phyloP scores from a whole-genome alignment of 139 green algal genomes.

The Raphidocelis subcapitata region DNA sequence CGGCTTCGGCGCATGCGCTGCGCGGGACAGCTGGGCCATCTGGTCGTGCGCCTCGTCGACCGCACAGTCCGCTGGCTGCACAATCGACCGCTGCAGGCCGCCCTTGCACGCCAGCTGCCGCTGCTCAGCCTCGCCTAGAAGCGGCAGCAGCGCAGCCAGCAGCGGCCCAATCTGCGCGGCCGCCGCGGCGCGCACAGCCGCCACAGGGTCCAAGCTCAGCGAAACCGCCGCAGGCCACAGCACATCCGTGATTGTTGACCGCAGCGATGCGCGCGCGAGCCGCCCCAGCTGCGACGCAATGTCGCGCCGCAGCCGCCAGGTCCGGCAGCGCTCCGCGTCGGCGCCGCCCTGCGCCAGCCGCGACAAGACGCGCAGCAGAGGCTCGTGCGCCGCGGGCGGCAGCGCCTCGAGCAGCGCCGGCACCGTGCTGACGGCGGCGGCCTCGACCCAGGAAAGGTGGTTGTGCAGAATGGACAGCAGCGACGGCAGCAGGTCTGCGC shows the following conservation, averaged over 20 bases:
- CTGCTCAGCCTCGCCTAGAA: background rate
- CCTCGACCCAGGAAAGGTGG: constrained; percentile 24
- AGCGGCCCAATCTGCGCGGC: constrained; percentile 44
- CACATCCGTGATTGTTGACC: constrained; percentile 21
- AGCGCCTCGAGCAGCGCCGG: constrained; percentile 36
- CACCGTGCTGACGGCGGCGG: constrained; percentile 26
- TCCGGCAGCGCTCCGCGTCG: constrained; percentile 2
- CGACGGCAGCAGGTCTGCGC: constrained; percentile 26
- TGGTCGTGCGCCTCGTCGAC: background rate
- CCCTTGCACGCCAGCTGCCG: constrained; percentile 2
- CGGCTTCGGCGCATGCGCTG: constrained; percentile 3
- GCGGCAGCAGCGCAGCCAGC: constrained; percentile 5
- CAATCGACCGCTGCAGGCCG: background rate
- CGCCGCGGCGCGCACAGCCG: constrained; percentile 42
- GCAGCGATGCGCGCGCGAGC: constrained; percentile 13
- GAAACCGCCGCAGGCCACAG: constrained; percentile 43
- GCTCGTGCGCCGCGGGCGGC: constrained; percentile 18
- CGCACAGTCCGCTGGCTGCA: background rate
- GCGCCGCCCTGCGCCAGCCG: constrained; percentile 1
- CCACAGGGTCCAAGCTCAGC: constrained; percentile 50
- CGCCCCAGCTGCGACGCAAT: constrained; percentile 35
- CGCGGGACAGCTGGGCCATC: constrained; percentile 10
- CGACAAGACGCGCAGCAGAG: constrained; percentile 13
- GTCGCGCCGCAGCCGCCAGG: constrained; percentile 41
- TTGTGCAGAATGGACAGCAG: constrained; percentile 30